phyloP scores from a whole-genome alignment of 177 flowering plant genomes.

The Tripterygium wilfordii region DNA sequence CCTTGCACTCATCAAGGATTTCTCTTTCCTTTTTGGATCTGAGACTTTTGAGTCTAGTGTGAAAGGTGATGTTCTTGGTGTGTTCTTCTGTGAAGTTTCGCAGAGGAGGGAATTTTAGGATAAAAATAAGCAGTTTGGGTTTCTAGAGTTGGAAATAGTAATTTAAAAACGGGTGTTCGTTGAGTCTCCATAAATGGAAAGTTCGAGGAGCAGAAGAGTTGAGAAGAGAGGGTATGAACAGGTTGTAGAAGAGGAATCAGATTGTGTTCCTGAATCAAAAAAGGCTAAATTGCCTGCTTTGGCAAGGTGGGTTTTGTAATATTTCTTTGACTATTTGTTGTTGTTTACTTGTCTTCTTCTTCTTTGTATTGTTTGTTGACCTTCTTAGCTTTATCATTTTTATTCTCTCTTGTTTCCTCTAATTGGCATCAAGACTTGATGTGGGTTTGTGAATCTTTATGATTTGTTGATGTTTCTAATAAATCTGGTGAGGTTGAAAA shows the following conservation, averaged over 20 bases:
- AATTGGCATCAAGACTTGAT: too few relatives aligned
- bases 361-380: not conserved
- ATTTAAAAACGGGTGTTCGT: not conserved
- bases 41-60: not conserved
- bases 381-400: too few relatives aligned
- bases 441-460: too few relatives aligned
- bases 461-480: too few relatives aligned
- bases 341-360: not conserved
- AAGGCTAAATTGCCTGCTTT: conserved; percentile 46
- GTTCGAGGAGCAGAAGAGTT: conserved; percentile 17
- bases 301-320: conserved; percentile 34
- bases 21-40: not conserved
- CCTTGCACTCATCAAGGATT: not conserved
- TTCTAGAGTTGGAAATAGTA: conserved; percentile 9
- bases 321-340: not conserved
- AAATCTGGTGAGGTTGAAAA: too few relatives aligned
- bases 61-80: not conserved
- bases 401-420: too few relatives aligned
- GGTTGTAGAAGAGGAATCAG: conserved; percentile 23
- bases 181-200: conserved; percentile 30
- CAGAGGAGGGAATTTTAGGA: not conserved
- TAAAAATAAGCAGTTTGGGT: conserved; percentile 1
- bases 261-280: conserved; percentile 22
- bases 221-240: conserved; percentile 40
- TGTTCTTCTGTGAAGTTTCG: conserved; percentile 8